Evolutionary conservation across 2,329 filamentous ascomycete genomes (phyloP).

Genomic region (Juglanconis juglandina): DNA sequence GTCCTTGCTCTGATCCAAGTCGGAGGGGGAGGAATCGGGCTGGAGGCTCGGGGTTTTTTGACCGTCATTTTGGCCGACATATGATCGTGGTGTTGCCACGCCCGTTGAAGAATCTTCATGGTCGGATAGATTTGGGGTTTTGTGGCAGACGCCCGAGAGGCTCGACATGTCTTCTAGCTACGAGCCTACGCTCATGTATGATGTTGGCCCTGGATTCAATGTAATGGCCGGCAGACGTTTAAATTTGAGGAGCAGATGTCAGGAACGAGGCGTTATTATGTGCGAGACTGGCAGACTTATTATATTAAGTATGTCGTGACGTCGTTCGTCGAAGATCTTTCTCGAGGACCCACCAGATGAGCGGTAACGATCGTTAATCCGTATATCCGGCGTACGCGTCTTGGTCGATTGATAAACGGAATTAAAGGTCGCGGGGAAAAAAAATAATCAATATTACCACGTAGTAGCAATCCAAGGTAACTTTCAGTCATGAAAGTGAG

Average conservation of each 20-base stretch:
- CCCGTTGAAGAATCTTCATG: not conserved
- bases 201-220: no score
- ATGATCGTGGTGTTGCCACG: not conserved
- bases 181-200: no score
- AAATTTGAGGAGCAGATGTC: no score
- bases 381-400: not conserved
- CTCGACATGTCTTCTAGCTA: no score
- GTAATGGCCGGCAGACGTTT: no score
- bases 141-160: not conserved
- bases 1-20: slow-evolving; percentile 1
- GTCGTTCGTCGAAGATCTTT: not conserved
- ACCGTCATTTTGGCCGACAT: not conserved
- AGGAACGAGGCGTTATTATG: not conserved
- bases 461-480: slow-evolving; percentile 8
- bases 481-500: no score
- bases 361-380: not conserved
- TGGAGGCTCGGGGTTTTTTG: not conserved
- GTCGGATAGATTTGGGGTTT: not conserved
- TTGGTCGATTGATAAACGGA: not conserved
- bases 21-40: not conserved
- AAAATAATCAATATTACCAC: no score
- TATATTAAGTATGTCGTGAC: not conserved
- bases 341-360: not conserved
- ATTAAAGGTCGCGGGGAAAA: not conserved
- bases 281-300: not conserved